These are phyloP conservation scores for Sclerotinia nivalis DNA, from an alignment of 2,329 filamentous ascomycete species.

Conservation along the genomic window DNA sequence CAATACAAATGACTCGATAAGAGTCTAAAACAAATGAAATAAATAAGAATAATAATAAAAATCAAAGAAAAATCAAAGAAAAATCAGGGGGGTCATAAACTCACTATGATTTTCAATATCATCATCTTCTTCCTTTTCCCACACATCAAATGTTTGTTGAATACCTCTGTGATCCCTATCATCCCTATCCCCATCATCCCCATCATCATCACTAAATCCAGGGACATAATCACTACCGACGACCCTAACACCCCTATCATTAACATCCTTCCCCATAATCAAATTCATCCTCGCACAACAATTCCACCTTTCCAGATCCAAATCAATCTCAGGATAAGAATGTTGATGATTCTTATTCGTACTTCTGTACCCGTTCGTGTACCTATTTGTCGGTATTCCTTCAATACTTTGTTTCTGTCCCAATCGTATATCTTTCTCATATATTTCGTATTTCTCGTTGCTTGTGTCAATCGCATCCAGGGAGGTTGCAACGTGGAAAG, in stretches of 20 bases:
- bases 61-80: background rate
- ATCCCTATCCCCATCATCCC: too few species aligned
- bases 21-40: background rate
- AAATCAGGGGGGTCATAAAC: background rate
- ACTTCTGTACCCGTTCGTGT: too few species aligned
- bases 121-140: slow-evolving; percentile 3
- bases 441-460: background rate
- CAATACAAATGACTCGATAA: background rate
- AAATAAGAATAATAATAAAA: too few species aligned
- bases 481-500: background rate
- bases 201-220: background rate
- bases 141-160: slow-evolving; percentile 10
- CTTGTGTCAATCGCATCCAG: background rate
- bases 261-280: background rate
- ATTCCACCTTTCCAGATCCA: slow-evolving; percentile 20
- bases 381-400: background rate
- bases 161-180: background rate
- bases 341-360: background rate
- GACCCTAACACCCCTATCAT: background rate
- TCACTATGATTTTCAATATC: slow-evolving; percentile 19
- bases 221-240: background rate
- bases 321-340: background rate
- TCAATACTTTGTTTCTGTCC: background rate
- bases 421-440: background rate
- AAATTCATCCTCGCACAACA: slow-evolving; percentile 22